Conservation (phyloP, 768 basidiomycete genomes). For the Amanita rimosa region DNA sequence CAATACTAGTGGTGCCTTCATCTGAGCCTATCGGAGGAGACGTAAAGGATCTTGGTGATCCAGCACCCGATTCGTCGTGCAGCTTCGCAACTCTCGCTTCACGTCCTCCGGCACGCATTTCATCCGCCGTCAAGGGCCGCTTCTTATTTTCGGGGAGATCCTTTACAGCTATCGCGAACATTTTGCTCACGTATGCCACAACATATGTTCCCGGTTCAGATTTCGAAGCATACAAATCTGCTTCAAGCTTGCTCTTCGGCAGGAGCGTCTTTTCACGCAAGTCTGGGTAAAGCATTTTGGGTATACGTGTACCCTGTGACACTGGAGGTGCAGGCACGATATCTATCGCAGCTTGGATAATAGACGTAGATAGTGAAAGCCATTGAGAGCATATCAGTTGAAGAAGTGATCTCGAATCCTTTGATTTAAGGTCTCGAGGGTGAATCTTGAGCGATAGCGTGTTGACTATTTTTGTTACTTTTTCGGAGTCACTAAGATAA, state of each 20-base stretch:
- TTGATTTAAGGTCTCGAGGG: constrained; percentile 84
- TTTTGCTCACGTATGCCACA: constrained; percentile 92
- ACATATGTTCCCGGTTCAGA: constrained; percentile 45
- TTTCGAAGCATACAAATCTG: constrained; percentile 67
- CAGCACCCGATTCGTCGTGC: constrained; percentile 9
- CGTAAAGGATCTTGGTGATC: background rate
- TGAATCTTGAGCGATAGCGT: constrained; percentile 74
- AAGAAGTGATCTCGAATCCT: constrained; percentile 78
- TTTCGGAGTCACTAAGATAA: constrained; percentile 68
- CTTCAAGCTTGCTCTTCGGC: constrained; percentile 76
- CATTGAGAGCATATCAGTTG: constrained; percentile 89
- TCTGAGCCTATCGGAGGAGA: constrained; percentile 7
- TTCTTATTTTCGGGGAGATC: constrained; percentile 85
- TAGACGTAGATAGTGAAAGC: constrained; percentile 87
- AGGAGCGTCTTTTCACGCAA: constrained; percentile 43
- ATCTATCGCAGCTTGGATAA: constrained; percentile 88
- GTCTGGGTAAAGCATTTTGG: constrained; percentile 86
- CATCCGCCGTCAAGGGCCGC: constrained; percentile 66
- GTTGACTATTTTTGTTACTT: constrained; percentile 77
- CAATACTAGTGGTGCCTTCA: constrained; percentile 7
- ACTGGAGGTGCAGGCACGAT: constrained; percentile 80
- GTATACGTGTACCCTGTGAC: constrained; percentile 77
- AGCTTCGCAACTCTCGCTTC: constrained; percentile 33
- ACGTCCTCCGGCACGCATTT: constrained; percentile 59
- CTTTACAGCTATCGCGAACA: constrained; percentile 82